phyloP scores from a whole-genome alignment of 1,284 basidiomycete species.

The Boletus hoseneyae region DNA sequence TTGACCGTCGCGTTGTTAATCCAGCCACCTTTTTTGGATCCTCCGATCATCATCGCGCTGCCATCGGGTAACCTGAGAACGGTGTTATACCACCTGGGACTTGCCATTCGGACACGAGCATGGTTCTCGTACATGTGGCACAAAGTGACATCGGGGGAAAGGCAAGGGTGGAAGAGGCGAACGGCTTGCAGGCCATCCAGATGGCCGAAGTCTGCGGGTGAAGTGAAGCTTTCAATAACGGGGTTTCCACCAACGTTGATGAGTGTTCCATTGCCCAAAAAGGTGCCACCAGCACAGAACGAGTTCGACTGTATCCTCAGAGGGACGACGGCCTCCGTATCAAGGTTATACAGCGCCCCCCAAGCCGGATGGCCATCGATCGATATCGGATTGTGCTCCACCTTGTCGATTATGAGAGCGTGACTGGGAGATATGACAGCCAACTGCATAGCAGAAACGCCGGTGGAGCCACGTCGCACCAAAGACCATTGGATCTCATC shows the following conservation, averaged over 20 bases:
- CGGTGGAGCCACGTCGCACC: slow-evolving; percentile 61
- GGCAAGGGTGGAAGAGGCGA: slow-evolving; percentile 71
- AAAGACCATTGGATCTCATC: slow-evolving; percentile 42
- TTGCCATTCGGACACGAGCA: slow-evolving; percentile 60
- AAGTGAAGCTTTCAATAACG: slow-evolving; percentile 58
- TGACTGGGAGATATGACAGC: slow-evolving; percentile 67
- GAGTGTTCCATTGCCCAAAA: slow-evolving; percentile 71
- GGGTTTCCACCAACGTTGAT: slow-evolving; percentile 79
- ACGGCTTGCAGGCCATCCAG: slow-evolving; percentile 71
- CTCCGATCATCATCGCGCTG: slow-evolving; percentile 78
- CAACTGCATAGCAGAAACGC: slow-evolving; percentile 82
- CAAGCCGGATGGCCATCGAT: slow-evolving; percentile 75
- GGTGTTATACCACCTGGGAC: slow-evolving; percentile 76
- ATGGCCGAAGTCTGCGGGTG: slow-evolving; percentile 72
- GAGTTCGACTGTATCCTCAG: slow-evolving; percentile 74
- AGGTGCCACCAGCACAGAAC: slow-evolving; percentile 84
- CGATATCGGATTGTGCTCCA: slow-evolving; percentile 77
- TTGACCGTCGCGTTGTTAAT: slow-evolving; percentile 75
- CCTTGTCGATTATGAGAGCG: slow-evolving; percentile 77
- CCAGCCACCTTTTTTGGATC: slow-evolving; percentile 77
- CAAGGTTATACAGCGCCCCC: slow-evolving; percentile 70
- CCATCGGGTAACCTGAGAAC: slow-evolving; percentile 69
- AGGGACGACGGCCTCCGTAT: slow-evolving; percentile 59
- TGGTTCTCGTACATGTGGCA: slow-evolving; percentile 71
- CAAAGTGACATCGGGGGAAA: slow-evolving; percentile 41